Evolutionary conservation across 345 rosid species (phyloP).

Genomic region (Aquilaria yunnanensis): DNA sequence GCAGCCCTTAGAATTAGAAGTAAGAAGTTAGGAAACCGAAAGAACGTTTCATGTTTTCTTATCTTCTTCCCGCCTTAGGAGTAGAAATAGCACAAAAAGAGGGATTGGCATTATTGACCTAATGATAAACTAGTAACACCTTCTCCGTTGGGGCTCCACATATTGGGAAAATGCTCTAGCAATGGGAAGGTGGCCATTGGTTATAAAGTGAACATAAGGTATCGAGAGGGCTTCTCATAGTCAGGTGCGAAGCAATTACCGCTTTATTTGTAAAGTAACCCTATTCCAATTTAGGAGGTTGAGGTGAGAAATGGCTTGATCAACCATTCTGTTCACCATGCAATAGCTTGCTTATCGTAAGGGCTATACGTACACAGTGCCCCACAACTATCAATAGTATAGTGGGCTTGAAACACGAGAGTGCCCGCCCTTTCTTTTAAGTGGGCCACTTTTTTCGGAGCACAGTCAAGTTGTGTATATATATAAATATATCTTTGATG

Average conservation of each 20-base stretch:
- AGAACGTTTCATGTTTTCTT: too few species aligned
- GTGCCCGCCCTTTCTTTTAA: too few species aligned
- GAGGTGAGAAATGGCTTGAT: slow-evolving; percentile 9
- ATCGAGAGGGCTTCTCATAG: not conserved
- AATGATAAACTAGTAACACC: slow-evolving; percentile 5
- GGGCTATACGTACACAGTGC: not conserved
- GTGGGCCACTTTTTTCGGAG: too few species aligned
- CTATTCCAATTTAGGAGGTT: too few species aligned
- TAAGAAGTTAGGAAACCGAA: too few species aligned
- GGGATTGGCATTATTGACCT: slow-evolving; percentile 8
- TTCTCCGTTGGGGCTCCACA: slow-evolving; percentile 1
- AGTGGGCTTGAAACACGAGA: too few species aligned
- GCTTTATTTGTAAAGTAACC: too few species aligned
- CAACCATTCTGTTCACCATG: not conserved
- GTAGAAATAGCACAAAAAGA: slow-evolving; percentile 7
- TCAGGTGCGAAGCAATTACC: not conserved
- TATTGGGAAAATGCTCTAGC: slow-evolving; percentile 1
- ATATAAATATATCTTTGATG: too few species aligned
- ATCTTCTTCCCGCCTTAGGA: not conserved
- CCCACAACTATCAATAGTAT: not conserved
- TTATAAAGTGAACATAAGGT: not conserved
- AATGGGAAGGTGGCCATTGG: not conserved
- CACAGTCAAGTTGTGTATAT: too few species aligned
- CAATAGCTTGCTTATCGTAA: slow-evolving; percentile 2
- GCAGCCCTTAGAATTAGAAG: too few species aligned